Conservation (phyloP, 2,329 filamentous ascomycete genomes). For the Talaromyces sp. region DNA sequence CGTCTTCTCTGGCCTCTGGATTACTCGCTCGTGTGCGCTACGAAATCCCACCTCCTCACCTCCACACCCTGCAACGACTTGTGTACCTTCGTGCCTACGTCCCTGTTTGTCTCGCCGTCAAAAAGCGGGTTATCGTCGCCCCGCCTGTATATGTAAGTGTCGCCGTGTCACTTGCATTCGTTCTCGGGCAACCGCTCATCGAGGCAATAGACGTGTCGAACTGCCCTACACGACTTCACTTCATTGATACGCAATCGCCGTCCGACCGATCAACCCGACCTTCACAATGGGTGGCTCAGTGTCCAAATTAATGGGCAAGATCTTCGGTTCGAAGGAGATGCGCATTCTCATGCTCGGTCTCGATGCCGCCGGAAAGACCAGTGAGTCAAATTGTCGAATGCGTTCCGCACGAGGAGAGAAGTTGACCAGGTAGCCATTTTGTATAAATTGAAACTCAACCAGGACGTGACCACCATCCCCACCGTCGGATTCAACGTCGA, state of each 20-base stretch:
- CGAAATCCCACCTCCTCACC: neutral
- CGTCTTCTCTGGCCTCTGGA: neutral
- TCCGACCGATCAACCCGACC: neutral
- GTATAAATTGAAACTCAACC: conserved; percentile 97
- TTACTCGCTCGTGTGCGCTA: neutral
- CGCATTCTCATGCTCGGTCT: conserved; percentile 96
- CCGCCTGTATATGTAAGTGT: conserved; percentile 2
- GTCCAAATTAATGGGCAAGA: conserved; percentile 96
- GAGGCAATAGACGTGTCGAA: neutral
- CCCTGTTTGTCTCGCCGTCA: neutral
- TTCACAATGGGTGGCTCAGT: conserved; percentile 82
- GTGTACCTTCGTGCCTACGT: neutral
- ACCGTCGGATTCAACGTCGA: conserved; percentile 99
- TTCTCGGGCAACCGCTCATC: neutral
- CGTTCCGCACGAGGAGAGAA: no score
- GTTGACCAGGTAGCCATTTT: conserved; percentile 65
- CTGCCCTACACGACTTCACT: neutral
- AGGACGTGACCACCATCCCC: conserved; percentile 96
- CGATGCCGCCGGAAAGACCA: conserved; percentile 98
- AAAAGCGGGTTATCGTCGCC: neutral
- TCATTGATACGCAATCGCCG: conserved; percentile 4
- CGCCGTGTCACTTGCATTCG: neutral
- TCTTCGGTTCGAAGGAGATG: conserved; percentile 99
- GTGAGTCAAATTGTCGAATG: conserved; percentile 33
- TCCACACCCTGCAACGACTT: neutral